Evolutionary conservation across 768 basidiomycete species (phyloP).

Genomic region (Termitomyces sp.): DNA sequence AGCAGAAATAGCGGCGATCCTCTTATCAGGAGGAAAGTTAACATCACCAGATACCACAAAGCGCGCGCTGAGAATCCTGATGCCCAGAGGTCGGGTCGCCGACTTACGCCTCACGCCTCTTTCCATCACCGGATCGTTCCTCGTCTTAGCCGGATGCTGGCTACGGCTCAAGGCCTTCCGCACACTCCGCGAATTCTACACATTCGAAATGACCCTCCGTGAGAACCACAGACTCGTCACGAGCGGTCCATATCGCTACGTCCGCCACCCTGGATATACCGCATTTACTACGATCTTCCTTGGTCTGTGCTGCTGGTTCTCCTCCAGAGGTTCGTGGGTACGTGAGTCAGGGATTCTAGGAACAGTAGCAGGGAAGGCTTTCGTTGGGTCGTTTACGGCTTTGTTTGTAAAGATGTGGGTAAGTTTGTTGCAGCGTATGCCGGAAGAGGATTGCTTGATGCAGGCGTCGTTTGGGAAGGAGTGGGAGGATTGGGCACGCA

Average conservation of each 20-base stretch:
- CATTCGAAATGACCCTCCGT: slow-evolving; percentile 23
- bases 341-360: not conserved
- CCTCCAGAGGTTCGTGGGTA: not conserved
- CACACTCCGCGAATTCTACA: slow-evolving; percentile 33
- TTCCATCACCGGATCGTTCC: slow-evolving; percentile 28
- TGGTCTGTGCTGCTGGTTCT: not conserved
- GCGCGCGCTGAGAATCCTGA: not conserved
- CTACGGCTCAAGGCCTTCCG: slow-evolving; percentile 37
- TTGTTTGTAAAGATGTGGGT: not conserved
- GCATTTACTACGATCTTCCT: not conserved
- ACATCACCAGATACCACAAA: not conserved
- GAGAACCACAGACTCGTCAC: not conserved
- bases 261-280: not conserved
- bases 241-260: not conserved
- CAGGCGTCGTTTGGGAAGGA: slow-evolving; percentile 12
- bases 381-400: not conserved
- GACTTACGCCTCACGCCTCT: slow-evolving; percentile 19
- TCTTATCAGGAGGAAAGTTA: not conserved
- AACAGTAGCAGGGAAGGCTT: not conserved
- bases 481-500: slow-evolving; percentile 17
- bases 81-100: not conserved
- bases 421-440: slow-evolving; percentile 1
- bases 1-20: slow-evolving; percentile 4
- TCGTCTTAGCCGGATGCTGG: slow-evolving; percentile 25
- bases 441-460: slow-evolving; percentile 14